Evolutionary conservation across 176 grass and related monocot genomes (phyloP).

Genomic region (Aegilops speltoides): DNA sequence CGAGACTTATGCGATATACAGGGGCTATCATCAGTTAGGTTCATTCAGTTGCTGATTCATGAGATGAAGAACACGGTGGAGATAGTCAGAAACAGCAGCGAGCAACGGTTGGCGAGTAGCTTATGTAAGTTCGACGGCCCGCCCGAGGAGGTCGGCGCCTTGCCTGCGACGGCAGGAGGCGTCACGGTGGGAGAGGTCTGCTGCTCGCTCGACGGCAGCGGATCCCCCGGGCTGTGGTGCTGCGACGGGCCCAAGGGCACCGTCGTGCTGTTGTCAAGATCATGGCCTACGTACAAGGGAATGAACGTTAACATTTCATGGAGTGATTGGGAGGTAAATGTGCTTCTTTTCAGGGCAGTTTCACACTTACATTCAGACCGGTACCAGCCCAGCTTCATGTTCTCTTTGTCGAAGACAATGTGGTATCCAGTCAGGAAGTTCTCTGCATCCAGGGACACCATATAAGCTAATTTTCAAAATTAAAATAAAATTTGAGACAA

Average conservation of each 20-base stretch:
- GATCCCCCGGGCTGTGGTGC: slow-evolving; percentile 62
- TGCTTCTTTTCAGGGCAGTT: neutral
- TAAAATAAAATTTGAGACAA: neutral
- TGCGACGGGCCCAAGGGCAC: slow-evolving; percentile 64
- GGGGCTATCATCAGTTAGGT: slow-evolving; percentile 48
- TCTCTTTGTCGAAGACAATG: slow-evolving; percentile 84
- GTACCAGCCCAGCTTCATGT: slow-evolving; percentile 81
- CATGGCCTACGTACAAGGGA: slow-evolving; percentile 47
- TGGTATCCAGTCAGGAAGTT: slow-evolving; percentile 92
- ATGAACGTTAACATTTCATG: neutral
- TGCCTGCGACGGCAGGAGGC: slow-evolving; percentile 63
- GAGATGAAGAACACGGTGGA: slow-evolving; percentile 63
- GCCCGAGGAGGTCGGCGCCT: slow-evolving; percentile 34
- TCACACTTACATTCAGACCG: slow-evolving; percentile 75
- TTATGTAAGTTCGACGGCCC: slow-evolving; percentile 23
- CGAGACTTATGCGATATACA: slow-evolving; percentile 68
- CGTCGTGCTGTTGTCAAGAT: slow-evolving; percentile 71
- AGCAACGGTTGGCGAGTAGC: slow-evolving; percentile 21
- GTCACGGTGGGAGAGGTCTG: slow-evolving; percentile 65
- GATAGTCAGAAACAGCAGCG: slow-evolving; percentile 55
- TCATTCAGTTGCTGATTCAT: slow-evolving; percentile 34
- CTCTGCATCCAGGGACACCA: slow-evolving; percentile 52
- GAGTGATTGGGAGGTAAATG: neutral
- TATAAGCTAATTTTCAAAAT: neutral
- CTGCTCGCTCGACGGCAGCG: slow-evolving; percentile 86